Evolutionary conservation across 441 rosid species (phyloP), one percentile per base, ranked within the genome.

Genomic region (Erodium chrysanthum): DNA sequence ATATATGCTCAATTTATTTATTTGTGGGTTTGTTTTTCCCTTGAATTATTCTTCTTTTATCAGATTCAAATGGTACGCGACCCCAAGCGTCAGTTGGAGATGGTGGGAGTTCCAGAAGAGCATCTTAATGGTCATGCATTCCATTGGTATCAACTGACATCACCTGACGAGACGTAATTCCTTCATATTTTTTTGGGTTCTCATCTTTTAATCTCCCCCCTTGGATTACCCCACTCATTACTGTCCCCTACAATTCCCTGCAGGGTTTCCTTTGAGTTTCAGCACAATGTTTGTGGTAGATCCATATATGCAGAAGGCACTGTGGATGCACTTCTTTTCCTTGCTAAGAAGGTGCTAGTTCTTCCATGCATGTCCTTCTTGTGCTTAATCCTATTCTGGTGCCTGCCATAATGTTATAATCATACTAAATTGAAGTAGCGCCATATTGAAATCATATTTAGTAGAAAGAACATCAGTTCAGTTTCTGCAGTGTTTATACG

Each of bases 231-330:
- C 14, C 46, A 46, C 18, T 46, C 18, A n/a, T 46, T n/a, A 14
- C 15, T 4, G 54, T 46, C 15, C 74, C 20, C 60, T 50, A 81
- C 27, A 0, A 22, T 65, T 29, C 23, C 63, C 14, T 46, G 79
- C 84, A 93, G 96, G 62, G 98, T 93, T 62, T 91, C 97, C 6
- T 88, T 93, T 18, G 96, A 93, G 83, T 91, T 91, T 81, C 98
- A 91, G 76, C 97, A 93, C 74, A 93, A 89, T 66, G 96, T 91
- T 40, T 89, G 98, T n/a, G 96, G 98, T 23, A 77, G 98, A 80
- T 91, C 97, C 7, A 86, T 89, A 74, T 93, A 93, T 9, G 95
- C 96, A 0, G 93, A 93, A 84, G 97, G 97, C 64, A 86, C 97
- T n/a, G 81, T 93, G 20, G 97, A 91, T 77, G 95, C 96, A 2